A percentile compares a stretch with the other conserved stretches of the same genome.
phyloP scores from a whole-genome alignment of 345 rosid genomes.

The Durio zibethinus region DNA sequence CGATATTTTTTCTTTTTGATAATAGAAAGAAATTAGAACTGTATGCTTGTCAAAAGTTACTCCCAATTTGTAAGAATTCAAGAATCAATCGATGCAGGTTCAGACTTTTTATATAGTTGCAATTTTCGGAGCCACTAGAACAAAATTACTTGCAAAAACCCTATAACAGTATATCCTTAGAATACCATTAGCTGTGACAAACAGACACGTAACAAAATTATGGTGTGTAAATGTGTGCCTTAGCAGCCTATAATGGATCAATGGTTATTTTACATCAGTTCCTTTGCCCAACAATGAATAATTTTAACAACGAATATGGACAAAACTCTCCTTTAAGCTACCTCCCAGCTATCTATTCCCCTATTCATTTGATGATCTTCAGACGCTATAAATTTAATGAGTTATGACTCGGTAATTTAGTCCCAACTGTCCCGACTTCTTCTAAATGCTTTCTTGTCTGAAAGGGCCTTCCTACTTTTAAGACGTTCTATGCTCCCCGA shows the following conservation, averaged over 20 bases:
- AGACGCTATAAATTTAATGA: background rate
- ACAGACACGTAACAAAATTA: background rate
- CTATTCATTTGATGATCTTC: conserved; percentile 6
- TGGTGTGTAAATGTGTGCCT: background rate
- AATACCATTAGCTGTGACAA: background rate
- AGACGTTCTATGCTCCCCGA: conserved; percentile 77
- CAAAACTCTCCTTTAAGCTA: background rate
- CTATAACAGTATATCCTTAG: background rate
- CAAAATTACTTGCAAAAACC: background rate
- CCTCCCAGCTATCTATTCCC: background rate
- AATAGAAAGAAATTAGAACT: background rate
- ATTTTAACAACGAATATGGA: background rate
- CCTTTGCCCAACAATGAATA: background rate
- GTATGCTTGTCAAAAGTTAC: background rate
- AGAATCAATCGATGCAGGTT: background rate
- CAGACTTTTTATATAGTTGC: background rate
- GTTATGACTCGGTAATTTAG: conserved; percentile 16
- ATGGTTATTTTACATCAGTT: conserved; percentile 1
- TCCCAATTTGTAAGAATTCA: background rate
- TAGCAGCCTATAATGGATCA: background rate
- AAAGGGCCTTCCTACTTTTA: conserved; percentile 67
- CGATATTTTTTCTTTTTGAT: background rate
- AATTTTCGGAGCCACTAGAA: background rate
- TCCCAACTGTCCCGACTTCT: conserved; percentile 81
- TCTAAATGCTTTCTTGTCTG: conserved; percentile 79